phyloP scores from a whole-genome alignment of 495 filamentous ascomycete genomes.

The Penicillium nucicola region DNA sequence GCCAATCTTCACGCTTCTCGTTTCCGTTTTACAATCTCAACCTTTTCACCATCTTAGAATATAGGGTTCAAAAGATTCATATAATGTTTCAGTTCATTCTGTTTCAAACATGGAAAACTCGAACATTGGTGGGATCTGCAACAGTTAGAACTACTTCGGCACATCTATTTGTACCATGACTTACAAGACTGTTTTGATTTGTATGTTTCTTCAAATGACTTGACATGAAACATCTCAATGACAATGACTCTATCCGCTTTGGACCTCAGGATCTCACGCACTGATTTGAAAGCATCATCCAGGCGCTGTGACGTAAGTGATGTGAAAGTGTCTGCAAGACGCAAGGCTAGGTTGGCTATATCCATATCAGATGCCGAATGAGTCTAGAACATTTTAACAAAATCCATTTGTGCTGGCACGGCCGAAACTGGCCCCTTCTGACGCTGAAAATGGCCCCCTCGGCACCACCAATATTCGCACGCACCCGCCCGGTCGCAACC shows the following conservation, averaged over 20 bases:
- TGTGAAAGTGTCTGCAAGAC: background rate
- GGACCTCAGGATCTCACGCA: background rate
- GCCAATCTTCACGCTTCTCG: background rate
- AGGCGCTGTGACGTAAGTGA: background rate
- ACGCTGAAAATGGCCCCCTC: too few species aligned
- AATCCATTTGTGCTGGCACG: too few species aligned
- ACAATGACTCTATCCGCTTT: too few species aligned
- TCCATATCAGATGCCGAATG: background rate
- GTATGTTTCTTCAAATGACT: background rate
- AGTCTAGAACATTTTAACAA: too few species aligned
- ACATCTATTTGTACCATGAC: background rate
- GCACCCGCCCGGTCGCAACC: conserved; percentile 3
- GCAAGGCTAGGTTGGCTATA: background rate
- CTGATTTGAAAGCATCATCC: background rate
- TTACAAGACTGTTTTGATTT: background rate
- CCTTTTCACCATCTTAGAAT: background rate
- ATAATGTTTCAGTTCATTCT: background rate
- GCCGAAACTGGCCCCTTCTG: too few species aligned
- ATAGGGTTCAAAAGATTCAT: background rate
- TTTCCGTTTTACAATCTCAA: background rate
- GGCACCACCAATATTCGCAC: conserved; percentile 8
- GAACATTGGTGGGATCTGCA: background rate
- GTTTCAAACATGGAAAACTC: background rate
- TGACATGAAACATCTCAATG: background rate
- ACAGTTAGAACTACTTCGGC: background rate